Conservation (phyloP, 2,329 filamentous ascomycete species). For the Fusarium nelsonii region DNA sequence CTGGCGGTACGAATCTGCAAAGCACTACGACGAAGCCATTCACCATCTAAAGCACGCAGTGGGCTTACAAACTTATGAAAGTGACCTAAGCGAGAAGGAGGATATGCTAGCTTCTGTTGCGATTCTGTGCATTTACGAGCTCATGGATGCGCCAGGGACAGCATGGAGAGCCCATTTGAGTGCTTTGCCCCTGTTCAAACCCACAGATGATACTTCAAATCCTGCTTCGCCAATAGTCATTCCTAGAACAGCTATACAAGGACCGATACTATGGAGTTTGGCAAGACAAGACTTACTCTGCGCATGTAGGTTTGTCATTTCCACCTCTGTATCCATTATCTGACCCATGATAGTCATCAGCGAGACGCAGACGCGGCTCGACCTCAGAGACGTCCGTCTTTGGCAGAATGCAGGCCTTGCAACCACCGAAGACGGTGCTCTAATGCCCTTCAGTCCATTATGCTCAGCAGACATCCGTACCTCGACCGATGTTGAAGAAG, state of each 20-base stretch:
- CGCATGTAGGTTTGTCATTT: constrained; percentile 23
- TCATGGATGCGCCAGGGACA: constrained; percentile 72
- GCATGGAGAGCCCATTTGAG: constrained; percentile 75
- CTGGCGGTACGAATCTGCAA: constrained; percentile 42
- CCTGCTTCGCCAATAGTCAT: constrained; percentile 29
- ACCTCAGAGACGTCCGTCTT: constrained; percentile 70
- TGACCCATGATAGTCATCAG: constrained; percentile 29
- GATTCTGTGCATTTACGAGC: constrained; percentile 76
- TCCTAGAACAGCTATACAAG: constrained; percentile 39
- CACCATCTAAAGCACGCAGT: constrained; percentile 32
- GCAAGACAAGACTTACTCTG: constrained; percentile 41
- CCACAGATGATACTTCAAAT: constrained; percentile 50
- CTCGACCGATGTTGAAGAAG: constrained; percentile 68
- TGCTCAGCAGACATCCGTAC: constrained; percentile 56
- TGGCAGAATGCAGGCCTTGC: constrained; percentile 74
- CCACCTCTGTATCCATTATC: accelerated
- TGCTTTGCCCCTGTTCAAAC: constrained; percentile 72
- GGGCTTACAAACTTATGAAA: constrained; percentile 55
- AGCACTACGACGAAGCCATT: constrained; percentile 42
- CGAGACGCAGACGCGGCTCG: constrained; percentile 53
- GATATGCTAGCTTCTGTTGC: constrained; percentile 73
- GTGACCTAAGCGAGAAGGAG: constrained; percentile 45
- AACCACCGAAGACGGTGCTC: constrained; percentile 49
- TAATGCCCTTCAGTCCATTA: constrained; percentile 52
- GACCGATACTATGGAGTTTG: constrained; percentile 44